Conservation (phyloP, 768 basidiomycete genomes). For the Russula earlei region DNA sequence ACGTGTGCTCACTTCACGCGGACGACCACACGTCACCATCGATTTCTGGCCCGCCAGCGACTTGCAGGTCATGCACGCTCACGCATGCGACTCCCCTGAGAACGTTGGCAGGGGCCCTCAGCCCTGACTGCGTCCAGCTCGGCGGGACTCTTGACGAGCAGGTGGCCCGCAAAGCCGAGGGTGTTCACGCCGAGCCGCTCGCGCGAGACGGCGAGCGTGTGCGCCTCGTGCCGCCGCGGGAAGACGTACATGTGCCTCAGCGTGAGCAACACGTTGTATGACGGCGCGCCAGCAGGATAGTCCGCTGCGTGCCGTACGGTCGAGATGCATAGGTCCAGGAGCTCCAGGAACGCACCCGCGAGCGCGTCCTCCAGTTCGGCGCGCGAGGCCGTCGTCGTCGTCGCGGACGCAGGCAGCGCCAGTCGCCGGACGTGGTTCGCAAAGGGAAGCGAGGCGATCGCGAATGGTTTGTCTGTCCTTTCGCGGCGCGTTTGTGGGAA, state of each 20-base stretch:
- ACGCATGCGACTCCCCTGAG: constrained; percentile 53
- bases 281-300: constrained; percentile 55
- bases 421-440: constrained; percentile 68
- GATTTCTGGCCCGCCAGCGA: constrained; percentile 38
- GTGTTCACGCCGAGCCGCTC: constrained; percentile 68
- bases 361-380: constrained; percentile 44
- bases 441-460: constrained; percentile 59
- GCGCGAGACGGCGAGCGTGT: constrained; percentile 43
- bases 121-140: constrained; percentile 62
- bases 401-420: constrained; percentile 26
- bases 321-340: constrained; percentile 70
- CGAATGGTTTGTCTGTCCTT: constrained; percentile 58
- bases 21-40: constrained; percentile 14
- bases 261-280: constrained; percentile 79
- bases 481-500: no score
- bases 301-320: constrained; percentile 58
- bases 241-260: constrained; percentile 79
- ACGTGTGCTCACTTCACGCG: neutral
- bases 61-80: constrained; percentile 60
- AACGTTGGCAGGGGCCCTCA: constrained; percentile 54
- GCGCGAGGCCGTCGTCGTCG: constrained; percentile 9
- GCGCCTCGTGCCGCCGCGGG: constrained; percentile 61
- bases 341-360: constrained; percentile 53
- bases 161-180: constrained; percentile 82
- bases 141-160: constrained; percentile 75